Conservation (phyloP, 345 rosid species). For the Gossypium rotundifolium region DNA sequence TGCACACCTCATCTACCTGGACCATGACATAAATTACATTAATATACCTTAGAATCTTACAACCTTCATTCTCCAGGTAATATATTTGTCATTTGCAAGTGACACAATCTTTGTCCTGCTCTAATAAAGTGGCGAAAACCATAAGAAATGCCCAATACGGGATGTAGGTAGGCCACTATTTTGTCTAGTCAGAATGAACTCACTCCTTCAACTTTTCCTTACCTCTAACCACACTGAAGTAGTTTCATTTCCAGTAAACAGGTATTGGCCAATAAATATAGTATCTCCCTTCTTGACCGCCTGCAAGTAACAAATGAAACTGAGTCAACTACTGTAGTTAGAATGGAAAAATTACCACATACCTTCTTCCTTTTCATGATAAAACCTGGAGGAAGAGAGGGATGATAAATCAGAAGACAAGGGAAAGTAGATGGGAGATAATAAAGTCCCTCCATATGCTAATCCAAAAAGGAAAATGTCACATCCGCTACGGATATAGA, state of each 20-base stretch:
- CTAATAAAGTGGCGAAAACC: background rate
- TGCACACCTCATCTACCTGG: conserved; percentile 49
- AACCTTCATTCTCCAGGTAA: background rate
- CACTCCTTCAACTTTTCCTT: conserved; percentile 10
- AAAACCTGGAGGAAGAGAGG: background rate
- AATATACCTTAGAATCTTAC: background rate
- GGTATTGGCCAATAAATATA: conserved; percentile 64
- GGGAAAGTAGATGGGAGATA: background rate
- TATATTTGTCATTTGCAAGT: background rate
- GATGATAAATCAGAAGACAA: background rate
- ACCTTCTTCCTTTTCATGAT: background rate
- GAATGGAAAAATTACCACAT: background rate
- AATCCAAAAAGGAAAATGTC: background rate
- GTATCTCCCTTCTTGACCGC: conserved; percentile 65
- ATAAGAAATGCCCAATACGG: background rate
- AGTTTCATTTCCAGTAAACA: conserved; percentile 67
- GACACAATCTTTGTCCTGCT: background rate
- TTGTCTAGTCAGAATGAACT: background rate
- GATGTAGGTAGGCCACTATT: background rate
- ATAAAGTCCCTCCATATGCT: background rate
- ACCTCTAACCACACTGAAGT: conserved; percentile 77
- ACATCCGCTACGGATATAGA: background rate
- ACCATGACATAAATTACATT: background rate
- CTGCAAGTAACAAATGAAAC: conserved; percentile 31
- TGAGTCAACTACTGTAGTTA: background rate